Evolutionary conservation across 2,329 filamentous ascomycete species (phyloP).

Genomic region (Trichothecium roseum): DNA sequence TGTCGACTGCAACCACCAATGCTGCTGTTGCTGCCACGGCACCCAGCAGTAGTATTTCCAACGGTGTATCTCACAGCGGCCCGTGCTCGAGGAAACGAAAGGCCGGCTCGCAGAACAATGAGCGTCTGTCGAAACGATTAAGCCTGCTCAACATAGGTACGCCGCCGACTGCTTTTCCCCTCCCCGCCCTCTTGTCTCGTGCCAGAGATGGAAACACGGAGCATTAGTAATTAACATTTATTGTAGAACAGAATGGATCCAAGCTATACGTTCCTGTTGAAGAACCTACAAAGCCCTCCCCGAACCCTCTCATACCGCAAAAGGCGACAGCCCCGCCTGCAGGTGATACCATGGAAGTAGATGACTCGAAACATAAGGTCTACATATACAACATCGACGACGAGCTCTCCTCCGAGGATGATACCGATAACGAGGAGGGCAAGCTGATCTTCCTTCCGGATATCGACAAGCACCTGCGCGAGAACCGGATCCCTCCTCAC

Average conservation of each 20-base stretch:
- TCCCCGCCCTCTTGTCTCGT: constrained; percentile 4
- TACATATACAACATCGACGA: constrained; percentile 88
- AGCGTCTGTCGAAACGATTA: constrained; percentile 76
- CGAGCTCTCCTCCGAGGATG: constrained; percentile 57
- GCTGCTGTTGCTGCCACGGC: constrained; percentile 9
- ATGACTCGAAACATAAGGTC: constrained; percentile 77
- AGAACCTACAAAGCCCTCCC: constrained; percentile 20
- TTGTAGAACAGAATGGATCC: constrained; percentile 47
- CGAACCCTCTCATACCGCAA: too few species aligned
- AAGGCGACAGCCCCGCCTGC: not conserved
- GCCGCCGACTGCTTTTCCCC: constrained; percentile 13
- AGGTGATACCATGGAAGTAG: constrained; percentile 66
- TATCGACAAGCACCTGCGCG: constrained; percentile 69
- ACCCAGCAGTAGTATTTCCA: not conserved
- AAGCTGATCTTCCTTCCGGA: constrained; percentile 73
- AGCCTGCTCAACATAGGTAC: constrained; percentile 74
- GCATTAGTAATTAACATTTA: not conserved
- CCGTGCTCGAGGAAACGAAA: constrained; percentile 41
- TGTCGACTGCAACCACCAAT: not conserved
- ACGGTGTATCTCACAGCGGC: too few species aligned
- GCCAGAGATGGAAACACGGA: constrained; percentile 6
- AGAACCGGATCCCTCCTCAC: constrained; percentile 58
- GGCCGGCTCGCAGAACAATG: constrained; percentile 48
- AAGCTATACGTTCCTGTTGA: constrained; percentile 59
- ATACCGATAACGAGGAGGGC: constrained; percentile 32